These are phyloP conservation scores for Pachysandra terminalis DNA, from an alignment of 164 flowering plant genomes.

Conservation along the genomic window DNA sequence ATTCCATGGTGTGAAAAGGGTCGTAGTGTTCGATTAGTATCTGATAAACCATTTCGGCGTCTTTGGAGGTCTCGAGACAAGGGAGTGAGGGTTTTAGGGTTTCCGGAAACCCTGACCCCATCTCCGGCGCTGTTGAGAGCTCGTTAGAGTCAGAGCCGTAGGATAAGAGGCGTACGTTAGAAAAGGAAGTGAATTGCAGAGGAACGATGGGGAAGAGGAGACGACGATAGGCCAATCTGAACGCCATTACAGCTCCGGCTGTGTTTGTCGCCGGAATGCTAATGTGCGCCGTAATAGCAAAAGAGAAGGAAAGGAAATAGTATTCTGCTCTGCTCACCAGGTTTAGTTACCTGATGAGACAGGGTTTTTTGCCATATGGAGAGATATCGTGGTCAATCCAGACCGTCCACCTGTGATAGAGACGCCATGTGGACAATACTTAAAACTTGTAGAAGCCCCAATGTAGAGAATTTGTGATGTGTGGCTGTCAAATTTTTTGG, in stretches of 20 bases:
- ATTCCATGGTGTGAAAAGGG: constrained; percentile 85
- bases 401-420: too few species aligned
- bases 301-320: too few species aligned
- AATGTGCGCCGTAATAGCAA: too few species aligned
- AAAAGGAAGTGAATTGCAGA: not conserved
- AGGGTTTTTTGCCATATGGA: too few species aligned
- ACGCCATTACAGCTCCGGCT: not conserved
- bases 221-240: constrained; percentile 5
- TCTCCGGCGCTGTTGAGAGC: not conserved
- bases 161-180: constrained; percentile 9
- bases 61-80: constrained; percentile 42
- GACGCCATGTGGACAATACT: too few species aligned
- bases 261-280: too few species aligned
- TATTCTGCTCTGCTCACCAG: too few species aligned
- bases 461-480: too few species aligned
- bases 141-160: constrained; percentile 2
- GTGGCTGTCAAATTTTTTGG: too few species aligned
- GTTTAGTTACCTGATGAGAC: too few species aligned
- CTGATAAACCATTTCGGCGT: constrained; percentile 61
- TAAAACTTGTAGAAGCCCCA: too few species aligned
- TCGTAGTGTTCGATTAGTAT: constrained; percentile 79
- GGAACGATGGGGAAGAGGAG: not conserved
- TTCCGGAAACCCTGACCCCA: constrained; percentile 7
- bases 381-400: too few species aligned
- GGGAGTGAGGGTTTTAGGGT: constrained; percentile 35